These are phyloP conservation scores for Bimuria novae-zelandiae DNA, from an alignment of 2,329 filamentous ascomycete species.

Conservation along the genomic window DNA sequence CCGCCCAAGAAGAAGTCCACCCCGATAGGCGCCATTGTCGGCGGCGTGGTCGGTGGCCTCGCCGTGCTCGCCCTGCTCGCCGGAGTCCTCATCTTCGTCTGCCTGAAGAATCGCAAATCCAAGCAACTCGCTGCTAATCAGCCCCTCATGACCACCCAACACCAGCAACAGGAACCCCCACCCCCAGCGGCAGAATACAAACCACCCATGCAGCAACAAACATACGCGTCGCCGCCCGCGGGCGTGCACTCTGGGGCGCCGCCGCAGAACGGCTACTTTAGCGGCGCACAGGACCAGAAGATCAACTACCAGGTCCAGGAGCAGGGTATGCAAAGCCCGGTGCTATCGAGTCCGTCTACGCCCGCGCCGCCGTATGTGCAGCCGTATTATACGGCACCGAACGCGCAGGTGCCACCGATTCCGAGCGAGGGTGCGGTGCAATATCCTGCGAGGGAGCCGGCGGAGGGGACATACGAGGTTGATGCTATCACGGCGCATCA, in stretches of 20 bases:
- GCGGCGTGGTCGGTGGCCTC: constrained; percentile 25
- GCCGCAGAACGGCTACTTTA: constrained; percentile 16
- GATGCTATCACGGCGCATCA: constrained; percentile 13
- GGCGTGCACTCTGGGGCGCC: too few relatives aligned
- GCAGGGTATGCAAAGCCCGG: constrained; percentile 15
- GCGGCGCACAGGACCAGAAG: constrained; percentile 19
- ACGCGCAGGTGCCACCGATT: constrained; percentile 11
- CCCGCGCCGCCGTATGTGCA: constrained; percentile 31
- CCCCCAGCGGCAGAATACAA: constrained; percentile 22
- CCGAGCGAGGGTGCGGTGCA: constrained; percentile 10
- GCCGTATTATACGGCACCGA: constrained; percentile 18
- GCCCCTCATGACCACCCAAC: constrained; percentile 19
- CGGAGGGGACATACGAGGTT: constrained; percentile 15
- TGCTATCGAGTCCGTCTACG: constrained; percentile 27
- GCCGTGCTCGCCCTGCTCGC: constrained; percentile 21
- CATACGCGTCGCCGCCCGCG: neutral
- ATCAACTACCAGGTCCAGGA: constrained; percentile 23
- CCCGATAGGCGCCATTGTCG: constrained; percentile 24
- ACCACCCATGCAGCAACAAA: constrained; percentile 15
- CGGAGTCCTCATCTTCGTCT: constrained; percentile 23
- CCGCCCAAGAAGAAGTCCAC: constrained; percentile 19
- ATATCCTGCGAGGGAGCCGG: constrained; percentile 9
- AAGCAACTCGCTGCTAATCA: constrained; percentile 22
- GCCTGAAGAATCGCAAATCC: constrained; percentile 27
- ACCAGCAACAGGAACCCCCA: constrained; percentile 17